These are phyloP conservation scores for Stellera chamaejasme DNA, from an alignment of 345 rosid species.

Conservation along the genomic window DNA sequence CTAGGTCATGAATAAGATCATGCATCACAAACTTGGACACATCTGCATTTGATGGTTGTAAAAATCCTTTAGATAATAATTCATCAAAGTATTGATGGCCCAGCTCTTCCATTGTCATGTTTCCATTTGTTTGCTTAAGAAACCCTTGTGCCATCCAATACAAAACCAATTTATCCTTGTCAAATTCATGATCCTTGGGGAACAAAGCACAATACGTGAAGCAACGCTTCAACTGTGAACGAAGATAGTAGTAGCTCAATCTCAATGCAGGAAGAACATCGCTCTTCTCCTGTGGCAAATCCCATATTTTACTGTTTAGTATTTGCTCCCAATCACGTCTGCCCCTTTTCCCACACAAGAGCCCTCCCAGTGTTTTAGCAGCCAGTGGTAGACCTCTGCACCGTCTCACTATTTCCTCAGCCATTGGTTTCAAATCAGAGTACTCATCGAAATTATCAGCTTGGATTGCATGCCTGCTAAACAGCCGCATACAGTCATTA, in stretches of 20 bases:
- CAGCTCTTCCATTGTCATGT: conserved; percentile 2
- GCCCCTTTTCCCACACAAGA: not conserved
- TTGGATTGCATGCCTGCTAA: conserved; percentile 15
- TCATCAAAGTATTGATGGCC: conserved; percentile 12
- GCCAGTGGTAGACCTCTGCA: conserved; percentile 14
- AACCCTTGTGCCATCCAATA: conserved; percentile 15
- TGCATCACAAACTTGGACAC: conserved; percentile 19
- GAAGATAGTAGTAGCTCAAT: conserved; percentile 15
- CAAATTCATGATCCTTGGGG: conserved; percentile 13
- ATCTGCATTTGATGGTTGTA: conserved; percentile 12
- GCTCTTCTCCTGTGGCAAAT: not conserved
- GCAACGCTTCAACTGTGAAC: conserved; percentile 5
- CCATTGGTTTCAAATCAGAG: conserved; percentile 6
- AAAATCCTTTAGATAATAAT: conserved; percentile 18
- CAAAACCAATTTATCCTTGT: conserved; percentile 9
- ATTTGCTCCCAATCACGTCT: conserved; percentile 11
- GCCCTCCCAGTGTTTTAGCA: conserved; percentile 9
- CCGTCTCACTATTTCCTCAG: conserved; percentile 10
- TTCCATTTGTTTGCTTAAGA: conserved; percentile 7
- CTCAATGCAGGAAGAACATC: conserved; percentile 6
- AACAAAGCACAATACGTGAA: conserved; percentile 13
- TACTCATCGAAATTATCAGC: conserved; percentile 1
- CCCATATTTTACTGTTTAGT: conserved; percentile 12
- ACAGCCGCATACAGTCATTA: conserved; percentile 13
- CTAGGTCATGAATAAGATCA: conserved; percentile 22